Evolutionary conservation across 768 basidiomycete genomes (phyloP).

Genomic region (Tricholoma matsutake): DNA sequence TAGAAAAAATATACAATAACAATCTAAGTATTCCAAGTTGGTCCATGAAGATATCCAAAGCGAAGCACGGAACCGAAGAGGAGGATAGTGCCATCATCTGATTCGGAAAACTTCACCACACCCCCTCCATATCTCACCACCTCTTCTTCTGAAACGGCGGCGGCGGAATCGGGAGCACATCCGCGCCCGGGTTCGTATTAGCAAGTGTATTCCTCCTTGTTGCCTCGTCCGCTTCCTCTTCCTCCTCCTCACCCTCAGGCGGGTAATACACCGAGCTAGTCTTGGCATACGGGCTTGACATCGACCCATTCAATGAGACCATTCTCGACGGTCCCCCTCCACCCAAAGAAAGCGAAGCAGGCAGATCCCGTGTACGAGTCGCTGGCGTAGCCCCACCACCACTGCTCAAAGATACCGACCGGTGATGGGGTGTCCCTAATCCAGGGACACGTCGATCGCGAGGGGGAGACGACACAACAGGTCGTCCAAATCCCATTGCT

Average conservation of each 20-base stretch:
- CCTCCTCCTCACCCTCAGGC: neutral
- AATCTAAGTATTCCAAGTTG: neutral
- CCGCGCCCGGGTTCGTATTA: neutral
- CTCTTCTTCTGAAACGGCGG: neutral
- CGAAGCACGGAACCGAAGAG: neutral
- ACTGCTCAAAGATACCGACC: neutral
- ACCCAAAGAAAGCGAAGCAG: neutral
- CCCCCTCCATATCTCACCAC: neutral
- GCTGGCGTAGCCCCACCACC: neutral
- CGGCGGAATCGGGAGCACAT: neutral
- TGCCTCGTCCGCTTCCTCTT: neutral
- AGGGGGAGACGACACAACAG: neutral
- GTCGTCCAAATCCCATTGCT: neutral
- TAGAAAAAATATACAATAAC: neutral
- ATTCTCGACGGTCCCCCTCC: neutral
- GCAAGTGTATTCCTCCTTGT: conserved; percentile 1
- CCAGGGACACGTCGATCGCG: neutral
- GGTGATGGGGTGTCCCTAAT: neutral
- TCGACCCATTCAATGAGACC: neutral
- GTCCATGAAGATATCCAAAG: neutral
- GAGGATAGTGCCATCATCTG: no score
- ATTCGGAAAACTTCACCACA: neutral
- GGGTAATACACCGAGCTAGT: neutral
- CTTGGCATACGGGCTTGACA: neutral
- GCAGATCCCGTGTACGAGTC: neutral